Conservation (phyloP, 176 grass and related monocot genomes). For the Eleusine coracana region DNA sequence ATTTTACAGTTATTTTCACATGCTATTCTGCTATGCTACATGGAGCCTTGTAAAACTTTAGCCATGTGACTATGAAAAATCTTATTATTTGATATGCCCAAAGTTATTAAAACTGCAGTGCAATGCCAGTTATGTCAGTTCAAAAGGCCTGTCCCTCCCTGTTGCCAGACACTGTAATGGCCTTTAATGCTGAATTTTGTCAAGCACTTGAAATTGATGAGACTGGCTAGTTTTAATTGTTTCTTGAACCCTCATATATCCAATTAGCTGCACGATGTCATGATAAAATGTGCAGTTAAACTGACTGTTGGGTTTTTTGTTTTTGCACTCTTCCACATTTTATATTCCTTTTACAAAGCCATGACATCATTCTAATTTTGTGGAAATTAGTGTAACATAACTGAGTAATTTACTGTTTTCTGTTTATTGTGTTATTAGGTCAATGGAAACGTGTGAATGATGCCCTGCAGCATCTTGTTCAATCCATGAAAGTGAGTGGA, state of each 20-base stretch:
- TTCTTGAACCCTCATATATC: slow-evolving; percentile 15
- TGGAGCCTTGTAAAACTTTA: slow-evolving; percentile 1
- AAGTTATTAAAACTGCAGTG: slow-evolving; percentile 11
- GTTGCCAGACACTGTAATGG: slow-evolving; percentile 10
- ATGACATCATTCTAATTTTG: slow-evolving; percentile 18
- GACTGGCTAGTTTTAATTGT: background rate
- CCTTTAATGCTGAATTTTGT: background rate
- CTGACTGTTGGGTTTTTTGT: background rate
- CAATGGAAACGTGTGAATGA: slow-evolving; percentile 73
- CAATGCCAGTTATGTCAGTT: slow-evolving; percentile 5
- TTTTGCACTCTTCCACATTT: background rate
- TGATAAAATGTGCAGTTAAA: slow-evolving; percentile 4
- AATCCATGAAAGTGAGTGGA: slow-evolving; percentile 55
- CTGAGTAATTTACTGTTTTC: slow-evolving; percentile 29
- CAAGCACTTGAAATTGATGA: background rate
- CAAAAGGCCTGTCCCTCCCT: background rate
- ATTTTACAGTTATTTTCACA: background rate
- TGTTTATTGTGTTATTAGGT: slow-evolving; percentile 62
- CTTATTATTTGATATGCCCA: background rate
- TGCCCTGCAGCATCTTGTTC: slow-evolving; percentile 72
- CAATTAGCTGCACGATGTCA: background rate
- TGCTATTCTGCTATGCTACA: slow-evolving; percentile 9
- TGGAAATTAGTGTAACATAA: slow-evolving; percentile 8
- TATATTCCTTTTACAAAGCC: slow-evolving; percentile 4
- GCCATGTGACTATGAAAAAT: slow-evolving; percentile 25